A percentile compares a stretch with the other conserved stretches of the same genome.
Evolutionary conservation across 805 yeast species (phyloP).

Genomic region (Zygotorulaspora sp.): DNA sequence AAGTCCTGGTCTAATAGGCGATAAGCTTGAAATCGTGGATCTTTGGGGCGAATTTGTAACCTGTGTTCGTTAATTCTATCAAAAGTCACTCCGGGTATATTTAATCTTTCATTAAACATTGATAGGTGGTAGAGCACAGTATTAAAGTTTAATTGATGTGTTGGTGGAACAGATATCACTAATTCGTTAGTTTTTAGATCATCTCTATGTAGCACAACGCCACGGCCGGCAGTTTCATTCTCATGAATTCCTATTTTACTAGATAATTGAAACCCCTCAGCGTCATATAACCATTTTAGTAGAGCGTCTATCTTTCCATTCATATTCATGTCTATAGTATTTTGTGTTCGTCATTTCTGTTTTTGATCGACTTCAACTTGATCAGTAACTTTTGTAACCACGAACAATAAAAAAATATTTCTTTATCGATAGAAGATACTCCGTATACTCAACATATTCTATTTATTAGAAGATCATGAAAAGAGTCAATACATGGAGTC

Average conservation of each 20-base stretch:
- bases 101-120: constrained; percentile 28
- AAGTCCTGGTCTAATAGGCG: constrained; percentile 30
- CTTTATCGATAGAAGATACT: too few species aligned
- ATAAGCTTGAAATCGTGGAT: constrained; percentile 34
- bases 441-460: too few species aligned
- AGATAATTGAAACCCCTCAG: constrained; percentile 35
- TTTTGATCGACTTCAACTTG: too few species aligned
- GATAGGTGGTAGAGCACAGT: constrained; percentile 47
- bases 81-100: constrained; percentile 12
- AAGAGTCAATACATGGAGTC: too few species aligned
- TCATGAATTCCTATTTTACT: constrained; percentile 41
- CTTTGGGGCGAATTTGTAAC: constrained; percentile 4
- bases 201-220: constrained; percentile 43
- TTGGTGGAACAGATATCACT: constrained; percentile 53
- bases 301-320: constrained; percentile 22
- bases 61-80: constrained; percentile 3
- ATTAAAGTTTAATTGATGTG: constrained; percentile 54
- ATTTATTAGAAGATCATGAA: too few species aligned
- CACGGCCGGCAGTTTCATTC: constrained; percentile 54
- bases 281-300: constrained; percentile 34
- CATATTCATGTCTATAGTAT: constrained; percentile 15
- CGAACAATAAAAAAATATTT: too few species aligned
- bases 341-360: too few species aligned
- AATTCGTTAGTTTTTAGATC: constrained; percentile 40
- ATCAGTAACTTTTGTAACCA: too few species aligned